Evolutionary conservation across 768 basidiomycete genomes (phyloP), one percentile per base, ranked within the genome.

Genomic region (Russula vinacea): DNA sequence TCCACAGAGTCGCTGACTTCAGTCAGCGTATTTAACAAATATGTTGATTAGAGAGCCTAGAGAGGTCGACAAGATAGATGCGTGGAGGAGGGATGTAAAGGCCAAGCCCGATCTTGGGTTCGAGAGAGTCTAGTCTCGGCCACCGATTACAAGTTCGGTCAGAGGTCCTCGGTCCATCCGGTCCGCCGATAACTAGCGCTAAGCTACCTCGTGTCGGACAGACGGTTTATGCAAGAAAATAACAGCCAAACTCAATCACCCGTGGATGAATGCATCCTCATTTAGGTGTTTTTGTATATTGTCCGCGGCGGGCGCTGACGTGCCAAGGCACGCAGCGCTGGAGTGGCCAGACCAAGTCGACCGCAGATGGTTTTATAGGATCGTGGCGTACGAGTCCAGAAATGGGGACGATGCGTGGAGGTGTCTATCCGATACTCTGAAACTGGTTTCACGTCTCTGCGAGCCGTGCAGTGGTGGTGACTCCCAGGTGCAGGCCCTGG

Each of bases 341-440:
- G 55, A 8, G 45, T 55, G 58, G 53, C 53, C 45, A 26, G 58
- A 55, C 24, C n/a, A 60, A 45, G 26, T 55, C 22, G 45, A 49
- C 37, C n/a, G 8, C 52, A 9, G 16, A 19, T 8, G 0, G 19
- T 53, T 63, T 51, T 9, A 22, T 57, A 24, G 3, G 33, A 14
- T 17, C 33, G 45, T 16, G 24, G 62, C 47, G 39, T 24, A 49
- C 26, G 54, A 56, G 5, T 39, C 35, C 44, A 26, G 35, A n/a
- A 49, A 56, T 39, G 35, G 53, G 16, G 39, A 47, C 29, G 40
- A 58, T 13, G 44, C 26, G 6, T 19, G 51, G 52, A 29, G 26
- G 8, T 4, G 8, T 39, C 35, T 64, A 17, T 5, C 51, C 14
- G 44, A 58, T 14, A 17, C 52, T 16, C 54, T 64, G 52, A 44